Conservation (phyloP, 2,329 filamentous ascomycete genomes). For the Penicillium sp. region DNA sequence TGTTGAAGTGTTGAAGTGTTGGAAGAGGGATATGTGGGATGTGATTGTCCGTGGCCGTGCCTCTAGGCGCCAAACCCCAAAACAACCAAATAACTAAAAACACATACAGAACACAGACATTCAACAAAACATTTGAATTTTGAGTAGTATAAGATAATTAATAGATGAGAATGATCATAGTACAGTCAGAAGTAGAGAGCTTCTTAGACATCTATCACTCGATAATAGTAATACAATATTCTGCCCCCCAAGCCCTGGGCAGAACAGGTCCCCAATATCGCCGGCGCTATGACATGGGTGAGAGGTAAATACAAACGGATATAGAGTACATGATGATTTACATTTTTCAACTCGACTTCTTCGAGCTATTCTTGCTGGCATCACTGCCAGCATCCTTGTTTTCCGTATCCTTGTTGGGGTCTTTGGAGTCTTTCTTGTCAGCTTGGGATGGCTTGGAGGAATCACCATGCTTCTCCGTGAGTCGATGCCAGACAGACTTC, state of each 20-base stretch:
- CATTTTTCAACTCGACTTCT: slow-evolving; percentile 39
- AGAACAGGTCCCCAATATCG: slow-evolving; percentile 32
- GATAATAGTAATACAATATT: slow-evolving; percentile 23
- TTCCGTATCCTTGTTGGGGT: slow-evolving; percentile 23
- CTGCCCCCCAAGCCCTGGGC: slow-evolving; percentile 16
- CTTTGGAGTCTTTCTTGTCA: slow-evolving; percentile 29
- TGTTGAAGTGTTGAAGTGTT: slow-evolving; percentile 1
- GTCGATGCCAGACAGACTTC: slow-evolving; percentile 87
- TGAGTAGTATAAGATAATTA: neutral
- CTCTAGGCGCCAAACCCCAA: slow-evolving; percentile 17
- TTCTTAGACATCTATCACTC: slow-evolving; percentile 23
- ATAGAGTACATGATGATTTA: slow-evolving; percentile 29
- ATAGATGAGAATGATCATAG: neutral
- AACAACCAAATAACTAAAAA: neutral
- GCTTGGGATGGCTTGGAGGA: slow-evolving; percentile 30
- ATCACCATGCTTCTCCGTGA: slow-evolving; percentile 62
- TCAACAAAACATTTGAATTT: neutral
- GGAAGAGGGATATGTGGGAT: slow-evolving; percentile 21
- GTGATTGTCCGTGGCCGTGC: slow-evolving; percentile 21
- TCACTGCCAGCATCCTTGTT: slow-evolving; percentile 21
- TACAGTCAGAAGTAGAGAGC: slow-evolving; percentile 23
- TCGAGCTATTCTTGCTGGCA: slow-evolving; percentile 33
- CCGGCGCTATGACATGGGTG: slow-evolving; percentile 40
- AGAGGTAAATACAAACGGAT: slow-evolving; percentile 34
- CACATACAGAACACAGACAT: neutral